A percentile compares a stretch with the other conserved stretches of the same genome.
phyloP scores from a whole-genome alignment of 2,329 filamentous ascomycete species.

The Monilinia aucupariae region DNA sequence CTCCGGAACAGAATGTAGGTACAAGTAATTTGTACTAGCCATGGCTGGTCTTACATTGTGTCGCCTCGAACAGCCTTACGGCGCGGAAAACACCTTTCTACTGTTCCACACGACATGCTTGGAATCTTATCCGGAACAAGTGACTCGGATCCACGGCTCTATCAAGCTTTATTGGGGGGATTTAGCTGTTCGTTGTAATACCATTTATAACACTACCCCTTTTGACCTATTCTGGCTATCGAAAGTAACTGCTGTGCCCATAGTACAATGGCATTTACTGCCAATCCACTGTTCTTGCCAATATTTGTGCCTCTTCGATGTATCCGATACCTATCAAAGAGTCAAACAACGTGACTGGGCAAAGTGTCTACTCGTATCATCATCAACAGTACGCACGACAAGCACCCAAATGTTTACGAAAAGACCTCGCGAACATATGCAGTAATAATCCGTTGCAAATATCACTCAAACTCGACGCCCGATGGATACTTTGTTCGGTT shows the following conservation, averaged over 20 bases:
- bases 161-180: neutral
- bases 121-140: neutral
- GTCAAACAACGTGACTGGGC: neutral
- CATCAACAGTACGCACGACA: neutral
- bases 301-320: neutral
- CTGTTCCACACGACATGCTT: neutral
- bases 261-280: neutral
- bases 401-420: neutral
- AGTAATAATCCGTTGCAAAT: neutral
- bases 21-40: neutral
- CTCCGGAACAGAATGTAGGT: neutral
- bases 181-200: neutral
- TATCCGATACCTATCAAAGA: neutral
- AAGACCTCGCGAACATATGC: neutral
- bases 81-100: neutral
- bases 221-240: neutral
- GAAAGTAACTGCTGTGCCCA: neutral
- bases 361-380: neutral
- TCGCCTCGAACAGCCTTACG: neutral
- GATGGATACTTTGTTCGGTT: neutral
- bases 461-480: neutral
- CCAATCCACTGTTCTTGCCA: neutral
- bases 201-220: neutral
- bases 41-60: neutral
- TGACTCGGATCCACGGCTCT: neutral